Conservation (phyloP, 208 protist genomes). For the Leishmania tarentolae region DNA sequence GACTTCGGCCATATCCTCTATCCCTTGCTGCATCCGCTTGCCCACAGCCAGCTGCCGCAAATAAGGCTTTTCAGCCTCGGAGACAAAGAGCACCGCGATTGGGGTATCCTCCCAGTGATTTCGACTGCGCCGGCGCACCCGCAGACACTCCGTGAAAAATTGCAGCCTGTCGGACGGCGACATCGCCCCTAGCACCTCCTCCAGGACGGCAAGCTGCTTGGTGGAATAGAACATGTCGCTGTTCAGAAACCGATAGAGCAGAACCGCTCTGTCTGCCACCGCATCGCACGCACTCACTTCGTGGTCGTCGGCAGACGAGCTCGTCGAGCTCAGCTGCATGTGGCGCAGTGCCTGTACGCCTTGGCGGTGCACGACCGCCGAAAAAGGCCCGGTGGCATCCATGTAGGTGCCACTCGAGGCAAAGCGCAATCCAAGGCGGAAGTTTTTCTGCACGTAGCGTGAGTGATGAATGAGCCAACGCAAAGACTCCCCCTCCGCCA, state of each 20-base stretch:
- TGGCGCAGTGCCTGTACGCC: constrained; percentile 22
- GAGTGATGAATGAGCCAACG: constrained; percentile 87
- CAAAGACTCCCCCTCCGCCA: constrained; percentile 91
- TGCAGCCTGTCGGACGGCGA: constrained; percentile 42
- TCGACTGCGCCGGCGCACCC: constrained; percentile 63
- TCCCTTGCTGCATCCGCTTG: constrained; percentile 30
- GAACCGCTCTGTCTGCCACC: constrained; percentile 30
- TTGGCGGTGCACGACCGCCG: constrained; percentile 19
- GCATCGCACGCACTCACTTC: constrained; percentile 7
- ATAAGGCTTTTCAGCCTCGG: constrained; percentile 26
- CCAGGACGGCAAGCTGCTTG: constrained; percentile 56
- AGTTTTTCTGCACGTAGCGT: constrained; percentile 14
- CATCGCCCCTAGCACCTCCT: constrained; percentile 44
- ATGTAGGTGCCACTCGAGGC: constrained; percentile 54
- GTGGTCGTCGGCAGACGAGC: neutral
- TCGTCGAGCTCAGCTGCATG: constrained; percentile 11
- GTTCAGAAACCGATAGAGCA: constrained; percentile 85
- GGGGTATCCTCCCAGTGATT: constrained; percentile 83
- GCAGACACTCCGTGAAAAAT: constrained; percentile 79
- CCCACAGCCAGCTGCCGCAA: constrained; percentile 49
- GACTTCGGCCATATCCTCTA: constrained; percentile 43
- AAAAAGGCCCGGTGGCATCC: constrained; percentile 49
- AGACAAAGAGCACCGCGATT: constrained; percentile 70
- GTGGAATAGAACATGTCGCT: constrained; percentile 87
- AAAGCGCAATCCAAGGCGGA: constrained; percentile 52